Evolutionary conservation across 2,329 filamentous ascomycete genomes (phyloP).

Genomic region (Fusarium drepaniforme): DNA sequence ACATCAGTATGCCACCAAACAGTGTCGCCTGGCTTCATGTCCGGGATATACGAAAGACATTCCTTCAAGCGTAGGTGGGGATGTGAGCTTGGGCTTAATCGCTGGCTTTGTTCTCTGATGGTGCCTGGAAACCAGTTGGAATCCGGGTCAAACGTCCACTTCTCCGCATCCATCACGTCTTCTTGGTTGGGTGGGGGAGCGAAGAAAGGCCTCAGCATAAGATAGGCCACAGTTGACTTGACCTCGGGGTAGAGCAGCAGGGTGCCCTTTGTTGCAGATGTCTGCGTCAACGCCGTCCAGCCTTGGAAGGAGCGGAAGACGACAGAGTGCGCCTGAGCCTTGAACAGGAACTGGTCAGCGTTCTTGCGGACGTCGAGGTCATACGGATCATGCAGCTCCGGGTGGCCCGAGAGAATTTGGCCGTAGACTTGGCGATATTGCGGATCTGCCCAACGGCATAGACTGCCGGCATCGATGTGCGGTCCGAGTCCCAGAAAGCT

Average conservation of each 20-base stretch:
- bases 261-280: slow-evolving; percentile 49
- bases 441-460: slow-evolving; percentile 56
- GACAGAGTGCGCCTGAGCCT: slow-evolving; percentile 51
- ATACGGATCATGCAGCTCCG: slow-evolving; percentile 52
- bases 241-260: slow-evolving; percentile 53
- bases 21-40: slow-evolving; percentile 17
- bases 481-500: slow-evolving; percentile 56
- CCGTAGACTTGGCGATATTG: slow-evolving; percentile 52
- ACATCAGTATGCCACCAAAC: slow-evolving; percentile 32
- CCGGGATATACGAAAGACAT: slow-evolving; percentile 14
- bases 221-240: slow-evolving; percentile 3
- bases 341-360: slow-evolving; percentile 51
- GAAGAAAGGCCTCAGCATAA: slow-evolving; percentile 19
- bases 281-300: slow-evolving; percentile 55
- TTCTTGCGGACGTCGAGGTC: slow-evolving; percentile 50
- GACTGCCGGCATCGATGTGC: slow-evolving; percentile 58
- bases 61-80: slow-evolving; percentile 16
- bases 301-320: slow-evolving; percentile 55
- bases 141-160: slow-evolving; percentile 34
- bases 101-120: slow-evolving; percentile 20
- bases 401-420: slow-evolving; percentile 52
- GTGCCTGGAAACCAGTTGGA: slow-evolving; percentile 18
- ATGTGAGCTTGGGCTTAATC: slow-evolving; percentile 18
- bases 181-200: neutral
- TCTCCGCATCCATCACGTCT: slow-evolving; percentile 45